Evolutionary conservation across 805 yeast genomes (phyloP), one percentile per base, ranked within the genome.

Genomic region (Pichia cabralensis): DNA sequence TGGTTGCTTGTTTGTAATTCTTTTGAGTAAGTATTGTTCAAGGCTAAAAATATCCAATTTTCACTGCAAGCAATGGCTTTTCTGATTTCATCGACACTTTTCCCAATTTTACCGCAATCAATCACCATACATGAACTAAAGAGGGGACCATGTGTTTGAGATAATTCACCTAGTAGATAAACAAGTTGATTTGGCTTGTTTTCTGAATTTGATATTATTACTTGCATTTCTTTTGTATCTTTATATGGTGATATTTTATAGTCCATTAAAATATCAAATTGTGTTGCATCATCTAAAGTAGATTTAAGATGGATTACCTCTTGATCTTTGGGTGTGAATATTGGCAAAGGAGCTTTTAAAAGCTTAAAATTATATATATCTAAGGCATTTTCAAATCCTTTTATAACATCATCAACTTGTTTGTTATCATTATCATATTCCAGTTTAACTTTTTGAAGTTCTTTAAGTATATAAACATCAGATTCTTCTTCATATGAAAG

Each of bases 231-330:
- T 21, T 30, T 27, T 24, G 29, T 14, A 5, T 14, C 35, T 11
- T 22, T 24, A 16, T 38, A 25, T 14, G 20, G 21, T 5, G 32
- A 25, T 3, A 22, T 21, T 19, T 34, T 25, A 24, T 28, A 37
- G 22, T 42, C 46, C 14, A 42, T 5, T 11, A 42, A 20, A 6
- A 38, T 11, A 14, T 42, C 42, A 26, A 33, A 18, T 15, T 4
- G 21, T n/a, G 14, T 14, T 10, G 17, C 21, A 10, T 20, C 23
- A n/a, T 15, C 14, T 4, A 4, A 7, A 2, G 19, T 7, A 19
- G 39, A 38, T 3, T 22, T 8, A n/a, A 42, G 28, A 28, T 39
- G 46, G 5, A 42, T 34, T 4, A 25, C 23, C 12, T 39, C 40
- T 10, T 35, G 33, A 15, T 12, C 19, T 3, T 10, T 12, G 10